phyloP scores from a whole-genome alignment of 495 filamentous ascomycete genomes.

The Zalerion maritima region DNA sequence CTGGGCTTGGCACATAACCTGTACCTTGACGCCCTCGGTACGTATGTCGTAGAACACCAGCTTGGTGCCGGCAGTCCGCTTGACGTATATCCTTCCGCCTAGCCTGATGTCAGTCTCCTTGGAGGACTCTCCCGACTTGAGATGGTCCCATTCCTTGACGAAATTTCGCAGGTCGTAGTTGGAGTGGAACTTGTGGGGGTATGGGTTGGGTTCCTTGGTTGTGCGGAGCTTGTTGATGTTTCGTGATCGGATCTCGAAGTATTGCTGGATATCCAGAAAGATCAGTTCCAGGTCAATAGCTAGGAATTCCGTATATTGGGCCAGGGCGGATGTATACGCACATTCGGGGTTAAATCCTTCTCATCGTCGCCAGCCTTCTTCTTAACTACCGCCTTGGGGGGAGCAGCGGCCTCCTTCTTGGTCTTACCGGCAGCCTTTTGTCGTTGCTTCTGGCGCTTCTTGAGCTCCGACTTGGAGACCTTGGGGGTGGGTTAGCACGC shows the following conservation, averaged over 20 bases:
- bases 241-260: constrained; percentile 88
- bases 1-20: constrained; percentile 83
- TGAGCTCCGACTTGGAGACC: constrained; percentile 81
- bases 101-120: constrained; percentile 58
- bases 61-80: constrained; percentile 68
- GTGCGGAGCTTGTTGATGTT: constrained; percentile 72
- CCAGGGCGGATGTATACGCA: constrained; percentile 28
- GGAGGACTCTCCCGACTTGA: constrained; percentile 74
- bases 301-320: neutral
- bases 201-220: constrained; percentile 71
- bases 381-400: constrained; percentile 52
- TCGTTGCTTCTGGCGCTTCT: constrained; percentile 89
- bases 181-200: constrained; percentile 94
- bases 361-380: constrained; percentile 59
- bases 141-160: constrained; percentile 52
- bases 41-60: constrained; percentile 89
- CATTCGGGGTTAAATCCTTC: constrained; percentile 79
- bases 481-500: neutral
- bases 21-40: constrained; percentile 68
- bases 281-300: neutral
- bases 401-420: constrained; percentile 64
- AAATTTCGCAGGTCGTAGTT: constrained; percentile 67
- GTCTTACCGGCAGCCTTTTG: constrained; percentile 77
- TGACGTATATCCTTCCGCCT: constrained; percentile 78
- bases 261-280: constrained; percentile 48